Conservation (phyloP, 148 eudicot species). For the Silene conica region DNA sequence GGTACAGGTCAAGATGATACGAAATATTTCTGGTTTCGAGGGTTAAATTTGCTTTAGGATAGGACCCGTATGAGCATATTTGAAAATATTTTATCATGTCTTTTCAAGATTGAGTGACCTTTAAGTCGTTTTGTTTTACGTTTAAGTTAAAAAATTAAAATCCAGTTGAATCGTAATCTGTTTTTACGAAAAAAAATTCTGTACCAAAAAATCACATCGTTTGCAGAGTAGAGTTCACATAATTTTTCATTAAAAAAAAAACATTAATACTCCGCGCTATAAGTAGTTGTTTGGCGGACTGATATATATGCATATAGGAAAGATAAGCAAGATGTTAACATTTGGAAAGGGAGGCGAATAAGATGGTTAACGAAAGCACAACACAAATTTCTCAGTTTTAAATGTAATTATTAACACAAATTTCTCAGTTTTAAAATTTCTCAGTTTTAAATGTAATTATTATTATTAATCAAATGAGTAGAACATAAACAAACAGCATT, state of each 20-base stretch:
- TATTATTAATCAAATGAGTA: not conserved
- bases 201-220: too few species aligned
- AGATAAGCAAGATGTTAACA: not conserved
- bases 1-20: too few species aligned
- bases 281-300: not conserved
- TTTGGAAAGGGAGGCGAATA: not conserved
- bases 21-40: too few species aligned
- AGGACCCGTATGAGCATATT: too few species aligned
- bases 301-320: not conserved
- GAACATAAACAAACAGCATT: not conserved
- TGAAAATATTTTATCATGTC: too few species aligned
- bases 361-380: not conserved
- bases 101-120: too few species aligned
- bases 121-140: too few species aligned
- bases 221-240: not conserved
- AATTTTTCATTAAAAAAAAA: not conserved
- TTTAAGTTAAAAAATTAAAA: too few species aligned
- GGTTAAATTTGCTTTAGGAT: too few species aligned
- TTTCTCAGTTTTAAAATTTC: not conserved
- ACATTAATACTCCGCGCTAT: not conserved
- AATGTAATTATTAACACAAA: not conserved
- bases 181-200: too few species aligned
- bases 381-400: not conserved
- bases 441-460: not conserved
- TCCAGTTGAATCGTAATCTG: too few species aligned